Evolutionary conservation across 2,329 filamentous ascomycete genomes (phyloP).

Genomic region (Lachnellula arida): DNA sequence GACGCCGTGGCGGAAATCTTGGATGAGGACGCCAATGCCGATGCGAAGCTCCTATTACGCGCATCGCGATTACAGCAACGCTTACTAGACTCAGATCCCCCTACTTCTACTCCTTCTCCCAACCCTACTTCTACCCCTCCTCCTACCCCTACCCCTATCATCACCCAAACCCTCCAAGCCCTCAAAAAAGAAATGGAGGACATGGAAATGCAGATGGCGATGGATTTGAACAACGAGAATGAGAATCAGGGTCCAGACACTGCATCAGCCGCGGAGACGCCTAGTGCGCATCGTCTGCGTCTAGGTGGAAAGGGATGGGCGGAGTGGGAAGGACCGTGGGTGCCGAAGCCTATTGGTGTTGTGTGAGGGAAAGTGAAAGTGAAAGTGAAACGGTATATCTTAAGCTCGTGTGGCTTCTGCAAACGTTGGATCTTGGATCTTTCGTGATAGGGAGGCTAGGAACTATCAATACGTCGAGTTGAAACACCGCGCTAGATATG

Average conservation of each 20-base stretch:
- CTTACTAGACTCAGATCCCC: conserved; percentile 29
- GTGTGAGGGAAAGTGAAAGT: conserved; percentile 37
- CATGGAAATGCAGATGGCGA: conserved; percentile 21
- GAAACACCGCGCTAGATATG: no score
- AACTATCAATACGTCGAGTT: no score
- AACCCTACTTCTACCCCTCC: no score
- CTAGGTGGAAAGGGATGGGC: conserved; percentile 39
- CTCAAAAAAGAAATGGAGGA: conserved; percentile 19
- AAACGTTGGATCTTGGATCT: no score
- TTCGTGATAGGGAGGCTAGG: no score
- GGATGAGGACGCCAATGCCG: conserved; percentile 5
- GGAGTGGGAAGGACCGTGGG: conserved; percentile 49
- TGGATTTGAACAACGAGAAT: conserved; percentile 8
- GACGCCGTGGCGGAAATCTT: conserved; percentile 21
- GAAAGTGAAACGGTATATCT: no score
- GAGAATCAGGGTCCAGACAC: conserved; percentile 6
- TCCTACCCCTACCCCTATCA: background rate
- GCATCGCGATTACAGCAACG: conserved; percentile 39
- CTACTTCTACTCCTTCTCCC: background rate
- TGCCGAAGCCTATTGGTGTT: conserved; percentile 53
- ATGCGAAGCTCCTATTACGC: conserved; percentile 16
- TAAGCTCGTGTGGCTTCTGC: no score
- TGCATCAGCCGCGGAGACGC: background rate
- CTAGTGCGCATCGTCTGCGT: conserved; percentile 1
- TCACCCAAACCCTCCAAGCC: conserved; percentile 10